Base-by-base conservation (phyloP, 208 protist genomes). In the Lotmaria passim region DNA sequence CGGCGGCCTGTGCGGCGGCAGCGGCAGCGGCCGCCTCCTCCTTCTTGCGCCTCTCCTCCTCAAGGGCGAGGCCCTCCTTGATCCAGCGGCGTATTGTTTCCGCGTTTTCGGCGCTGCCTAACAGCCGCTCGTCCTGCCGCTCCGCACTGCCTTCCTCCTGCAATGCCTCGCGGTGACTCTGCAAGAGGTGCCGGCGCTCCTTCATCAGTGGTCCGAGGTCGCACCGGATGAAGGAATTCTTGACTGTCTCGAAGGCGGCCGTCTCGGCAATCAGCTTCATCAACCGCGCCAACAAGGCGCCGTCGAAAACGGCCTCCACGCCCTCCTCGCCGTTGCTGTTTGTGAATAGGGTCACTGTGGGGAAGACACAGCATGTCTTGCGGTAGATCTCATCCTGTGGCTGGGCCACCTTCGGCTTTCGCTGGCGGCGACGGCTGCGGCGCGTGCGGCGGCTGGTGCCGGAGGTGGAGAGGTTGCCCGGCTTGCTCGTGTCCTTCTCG, bases 251-350 rank as follows among this genome's bases (percentile, higher is more conserved):
- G 52, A 85, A 85, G 0, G 77, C 68, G 26, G 89, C 84, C 39
- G 66, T 85, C 21, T 91, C 87, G n/a, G 85, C 81, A 39, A 95
- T 84, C 61, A 85, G 88, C 74, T 90, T 88, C 82, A 91, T 88
- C 61, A 92, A 79, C 26, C 79, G 79, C 15, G 77, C 79, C 44
- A 93, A 55, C 64, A 95, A 78, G 14, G 57, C 89, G 11, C 79
- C 83, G 28, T 87, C 73, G 33, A 95, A 74, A 39, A 83, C 72
- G 7, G 81, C 78, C 69, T 95, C 83, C 7, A 95, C 33, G 23
- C 87, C 87, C 28, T 79, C 65, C 64, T 90, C 86, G 21, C 80
- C 81, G 30, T 33, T 76, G 51, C 76, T 55, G n/a, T 56, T 30
- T 44, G 77, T 64, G 64, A 85, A 91, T 41, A 91, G 51, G 10